These are phyloP conservation scores for Myriosclerotinia curreyana DNA, from an alignment of 2,329 filamentous ascomycete genomes.

Conservation along the genomic window DNA sequence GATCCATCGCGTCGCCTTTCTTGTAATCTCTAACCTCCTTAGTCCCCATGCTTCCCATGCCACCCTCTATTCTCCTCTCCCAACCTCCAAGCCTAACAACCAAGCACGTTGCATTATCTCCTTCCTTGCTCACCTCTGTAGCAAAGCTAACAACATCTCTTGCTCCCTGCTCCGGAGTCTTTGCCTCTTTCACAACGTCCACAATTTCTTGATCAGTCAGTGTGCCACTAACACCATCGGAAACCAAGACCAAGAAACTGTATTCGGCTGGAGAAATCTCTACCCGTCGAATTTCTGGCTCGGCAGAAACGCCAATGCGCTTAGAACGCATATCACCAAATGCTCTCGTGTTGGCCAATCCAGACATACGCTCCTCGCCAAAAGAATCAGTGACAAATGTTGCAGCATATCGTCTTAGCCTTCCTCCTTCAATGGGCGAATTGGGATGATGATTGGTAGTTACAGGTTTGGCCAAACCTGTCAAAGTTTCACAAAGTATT, in stretches of 20 bases:
- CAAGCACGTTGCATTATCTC: constrained; percentile 67
- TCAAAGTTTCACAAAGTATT: constrained; percentile 81
- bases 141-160: constrained; percentile 79
- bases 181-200: constrained; percentile 90
- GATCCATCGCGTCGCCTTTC: constrained; percentile 75
- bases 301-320: constrained; percentile 87
- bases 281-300: constrained; percentile 79
- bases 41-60: constrained; percentile 82
- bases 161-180: constrained; percentile 82
- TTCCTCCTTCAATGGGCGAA: constrained; percentile 76
- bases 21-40: constrained; percentile 88
- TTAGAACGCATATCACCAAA: constrained; percentile 94
- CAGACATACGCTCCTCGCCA: constrained; percentile 91
- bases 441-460: constrained; percentile 92
- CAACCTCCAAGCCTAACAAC: constrained; percentile 66
- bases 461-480: constrained; percentile 73
- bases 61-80: constrained; percentile 76
- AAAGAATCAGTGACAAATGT: constrained; percentile 94
- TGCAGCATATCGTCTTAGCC: constrained; percentile 80
- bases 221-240: constrained; percentile 83
- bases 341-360: constrained; percentile 87
- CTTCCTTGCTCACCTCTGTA: constrained; percentile 65
- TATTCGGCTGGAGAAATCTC: constrained; percentile 83
- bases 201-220: constrained; percentile 93
- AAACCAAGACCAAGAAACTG: constrained; percentile 82